A percentile compares a stretch with the other conserved stretches of the same genome.
Evolutionary conservation across 306 rosid species (phyloP).

Genomic region (Cyamopsis tetragonoloba): DNA sequence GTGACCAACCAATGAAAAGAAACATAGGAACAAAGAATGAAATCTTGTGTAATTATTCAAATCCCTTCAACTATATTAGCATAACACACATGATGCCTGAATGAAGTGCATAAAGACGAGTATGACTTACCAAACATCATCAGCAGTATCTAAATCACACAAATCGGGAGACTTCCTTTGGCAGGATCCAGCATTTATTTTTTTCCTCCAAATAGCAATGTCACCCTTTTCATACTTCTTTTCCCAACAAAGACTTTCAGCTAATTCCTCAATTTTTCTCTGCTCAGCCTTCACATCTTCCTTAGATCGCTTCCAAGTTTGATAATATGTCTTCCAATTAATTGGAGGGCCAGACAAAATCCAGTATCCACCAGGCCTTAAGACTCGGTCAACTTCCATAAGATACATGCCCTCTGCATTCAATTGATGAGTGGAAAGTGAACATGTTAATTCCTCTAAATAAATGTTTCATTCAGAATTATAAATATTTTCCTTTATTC

Average conservation of each 20-base stretch:
- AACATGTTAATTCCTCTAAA: conserved; percentile 11
- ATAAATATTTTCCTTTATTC: background rate
- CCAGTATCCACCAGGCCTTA: conserved; percentile 98
- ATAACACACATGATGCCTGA: background rate
- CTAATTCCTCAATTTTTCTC: conserved; percentile 69
- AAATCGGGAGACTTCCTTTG: conserved; percentile 39
- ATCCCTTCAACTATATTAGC: background rate
- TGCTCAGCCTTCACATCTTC: conserved; percentile 89
- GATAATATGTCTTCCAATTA: conserved; percentile 93
- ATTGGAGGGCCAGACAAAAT: conserved; percentile 97
- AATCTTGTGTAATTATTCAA: background rate
- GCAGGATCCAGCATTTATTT: conserved; percentile 63
- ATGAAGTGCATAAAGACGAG: background rate
- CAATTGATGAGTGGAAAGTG: conserved; percentile 10
- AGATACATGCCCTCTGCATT: conserved; percentile 81
- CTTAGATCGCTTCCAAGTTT: conserved; percentile 79
- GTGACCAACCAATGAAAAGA: background rate
- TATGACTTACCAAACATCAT: conserved; percentile 76
- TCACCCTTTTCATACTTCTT: conserved; percentile 97
- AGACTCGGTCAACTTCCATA: conserved; percentile 94
- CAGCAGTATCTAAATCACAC: conserved; percentile 58
- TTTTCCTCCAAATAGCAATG: conserved; percentile 88
- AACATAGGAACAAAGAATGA: background rate
- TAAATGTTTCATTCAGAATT: conserved; percentile 5
- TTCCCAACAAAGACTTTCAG: conserved; percentile 94